Conservation (phyloP, 2,329 filamentous ascomycete species). For the Cladosporium sp. region DNA sequence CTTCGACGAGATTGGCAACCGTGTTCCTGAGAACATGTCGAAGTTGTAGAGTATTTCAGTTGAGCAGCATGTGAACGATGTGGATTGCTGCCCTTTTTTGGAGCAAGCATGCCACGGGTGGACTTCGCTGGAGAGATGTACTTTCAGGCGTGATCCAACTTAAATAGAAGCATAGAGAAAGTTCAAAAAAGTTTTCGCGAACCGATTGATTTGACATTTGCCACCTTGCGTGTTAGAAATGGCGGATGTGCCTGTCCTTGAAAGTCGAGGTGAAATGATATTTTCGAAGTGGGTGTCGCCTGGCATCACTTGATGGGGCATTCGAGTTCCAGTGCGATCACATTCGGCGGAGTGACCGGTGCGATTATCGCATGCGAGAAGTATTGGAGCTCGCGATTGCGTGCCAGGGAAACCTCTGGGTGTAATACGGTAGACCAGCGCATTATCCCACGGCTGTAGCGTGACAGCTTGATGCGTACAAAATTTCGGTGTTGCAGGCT, state of each 20-base stretch:
- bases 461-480: too few species aligned
- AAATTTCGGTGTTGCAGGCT: too few species aligned
- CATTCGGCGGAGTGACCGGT: background rate
- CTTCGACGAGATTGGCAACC: constrained; percentile 57
- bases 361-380: background rate
- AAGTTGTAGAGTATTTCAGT: background rate
- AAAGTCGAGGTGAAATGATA: background rate
- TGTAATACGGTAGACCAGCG: too few species aligned
- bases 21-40: background rate
- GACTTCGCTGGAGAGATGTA: background rate
- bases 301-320: background rate
- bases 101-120: background rate
- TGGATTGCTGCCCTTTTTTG: background rate
- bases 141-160: background rate
- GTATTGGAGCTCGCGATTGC: background rate
- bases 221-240: background rate
- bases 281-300: background rate
- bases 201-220: background rate
- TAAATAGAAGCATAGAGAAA: background rate
- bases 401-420: too few species aligned
- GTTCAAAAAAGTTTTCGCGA: background rate
- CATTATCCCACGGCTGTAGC: too few species aligned
- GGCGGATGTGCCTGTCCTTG: background rate
- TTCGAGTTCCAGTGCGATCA: background rate
- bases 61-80: background rate